Evolutionary conservation across 106 monocot species (phyloP), one percentile per base, ranked within the genome.

Genomic region (Allium cepa): DNA sequence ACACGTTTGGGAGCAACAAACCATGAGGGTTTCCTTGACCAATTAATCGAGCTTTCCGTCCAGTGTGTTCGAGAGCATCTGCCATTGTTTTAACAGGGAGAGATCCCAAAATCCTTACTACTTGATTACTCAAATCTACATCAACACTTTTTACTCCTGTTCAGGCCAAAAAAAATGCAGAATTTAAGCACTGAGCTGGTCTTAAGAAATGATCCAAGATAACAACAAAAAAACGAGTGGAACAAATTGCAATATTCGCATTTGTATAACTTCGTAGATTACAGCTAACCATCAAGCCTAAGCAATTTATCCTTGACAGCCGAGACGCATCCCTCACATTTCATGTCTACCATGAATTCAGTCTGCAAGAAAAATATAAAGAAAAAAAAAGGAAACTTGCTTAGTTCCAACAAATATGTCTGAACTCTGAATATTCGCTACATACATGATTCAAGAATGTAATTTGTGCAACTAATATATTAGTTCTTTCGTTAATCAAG

Each of bases 281-380:
- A 67, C 50, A 18, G 45, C 72, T 47, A 74, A 94, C 94, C 94
- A 64, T 91, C 79, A 69, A 96, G 79, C 62, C 71, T 74, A 60
- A 77, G 62, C 57, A 96, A 68, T 8, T 73, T 91, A 73, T 78
- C 84, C 78, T 88, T 91, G 52, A 96, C 91, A 46, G 95, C 63
- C 48, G 87, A 85, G 17, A 88, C 88, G 81, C 95, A 96, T n/a
- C 88, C 95, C 62, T 91, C 88, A 64, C 95, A 96, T 76, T 79
- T 88, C 88, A 91, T 96, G 69, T 96, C 88, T 53, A 95, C 94
- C 90, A 91, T 91, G 67, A 95, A 91, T 72, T 95, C 94, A 15
- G 90, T 88, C 94, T 95, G 17, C 36, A 49, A 10, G 62, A 63
- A 57, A 57, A 36, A 36, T 36, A 36, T 36, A 36, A 36, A 36